These are phyloP conservation scores for Geranium rotundifolium DNA, from an alignment of 345 rosid species.

Conservation along the genomic window DNA sequence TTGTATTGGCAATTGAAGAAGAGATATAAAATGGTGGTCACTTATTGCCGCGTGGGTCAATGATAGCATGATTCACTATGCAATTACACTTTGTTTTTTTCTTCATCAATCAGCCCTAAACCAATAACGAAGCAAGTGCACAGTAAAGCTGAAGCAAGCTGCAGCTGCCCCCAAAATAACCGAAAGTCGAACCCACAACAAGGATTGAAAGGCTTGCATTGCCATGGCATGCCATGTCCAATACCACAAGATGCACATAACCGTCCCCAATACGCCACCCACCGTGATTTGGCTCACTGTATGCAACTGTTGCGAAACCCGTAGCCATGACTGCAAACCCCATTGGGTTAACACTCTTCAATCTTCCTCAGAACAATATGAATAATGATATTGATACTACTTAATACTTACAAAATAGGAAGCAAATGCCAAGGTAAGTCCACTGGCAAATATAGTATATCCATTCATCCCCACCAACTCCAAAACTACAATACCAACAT, in stretches of 20 bases:
- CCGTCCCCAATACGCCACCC: slow-evolving; percentile 50
- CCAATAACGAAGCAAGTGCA: background rate
- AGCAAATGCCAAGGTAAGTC: slow-evolving; percentile 35
- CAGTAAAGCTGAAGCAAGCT: slow-evolving; percentile 39
- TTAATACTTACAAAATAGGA: slow-evolving; percentile 47
- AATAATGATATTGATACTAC: background rate
- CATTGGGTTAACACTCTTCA: too few species aligned
- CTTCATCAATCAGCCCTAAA: too few species aligned
- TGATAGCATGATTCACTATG: too few species aligned
- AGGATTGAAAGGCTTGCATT: slow-evolving; percentile 39
- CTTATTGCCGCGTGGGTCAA: too few species aligned
- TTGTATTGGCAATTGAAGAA: too few species aligned
- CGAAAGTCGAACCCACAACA: slow-evolving; percentile 27
- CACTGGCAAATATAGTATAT: slow-evolving; percentile 22
- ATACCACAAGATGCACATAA: slow-evolving; percentile 51
- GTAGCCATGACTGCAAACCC: slow-evolving; percentile 55
- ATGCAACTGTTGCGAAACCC: slow-evolving; percentile 67
- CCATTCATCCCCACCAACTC: slow-evolving; percentile 41
- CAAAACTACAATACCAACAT: slow-evolving; percentile 16
- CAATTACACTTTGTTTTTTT: too few species aligned
- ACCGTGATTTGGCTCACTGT: slow-evolving; percentile 62
- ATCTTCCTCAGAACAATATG: background rate
- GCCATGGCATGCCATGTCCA: slow-evolving; percentile 40
- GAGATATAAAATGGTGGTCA: too few species aligned
- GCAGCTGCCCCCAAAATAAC: background rate